These are phyloP conservation scores for Emmonsiellopsis sp. DNA, from an alignment of 2,329 filamentous ascomycete genomes.

Conservation along the genomic window DNA sequence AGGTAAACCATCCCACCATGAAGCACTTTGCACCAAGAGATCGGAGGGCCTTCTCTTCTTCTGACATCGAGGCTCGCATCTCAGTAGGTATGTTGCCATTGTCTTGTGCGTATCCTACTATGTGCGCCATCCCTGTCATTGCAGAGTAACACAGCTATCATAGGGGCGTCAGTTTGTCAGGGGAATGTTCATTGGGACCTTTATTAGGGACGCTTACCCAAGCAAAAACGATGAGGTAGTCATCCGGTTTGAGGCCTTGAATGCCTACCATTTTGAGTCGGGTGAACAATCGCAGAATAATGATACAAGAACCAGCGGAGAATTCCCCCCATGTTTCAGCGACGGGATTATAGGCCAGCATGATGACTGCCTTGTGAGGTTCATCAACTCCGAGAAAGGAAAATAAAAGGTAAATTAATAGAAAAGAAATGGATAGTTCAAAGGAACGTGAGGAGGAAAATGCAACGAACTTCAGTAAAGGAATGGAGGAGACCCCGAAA, in stretches of 20 bases:
- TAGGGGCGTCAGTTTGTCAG: neutral
- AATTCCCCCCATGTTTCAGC: slow-evolving; percentile 32
- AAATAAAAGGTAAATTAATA: neutral
- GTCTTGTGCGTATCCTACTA: slow-evolving; percentile 19
- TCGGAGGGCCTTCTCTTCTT: slow-evolving; percentile 19
- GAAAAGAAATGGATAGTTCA: neutral
- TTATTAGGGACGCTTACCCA: slow-evolving; percentile 14
- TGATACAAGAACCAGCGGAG: slow-evolving; percentile 21
- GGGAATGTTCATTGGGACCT: no score
- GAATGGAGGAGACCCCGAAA: neutral
- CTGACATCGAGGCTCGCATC: slow-evolving; percentile 21
- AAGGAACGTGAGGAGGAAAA: neutral
- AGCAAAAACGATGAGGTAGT: slow-evolving; percentile 23
- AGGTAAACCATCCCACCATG: slow-evolving; percentile 24
- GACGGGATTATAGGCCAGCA: neutral
- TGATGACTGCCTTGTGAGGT: neutral
- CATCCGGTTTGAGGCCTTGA: slow-evolving; percentile 23
- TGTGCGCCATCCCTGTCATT: slow-evolving; percentile 16
- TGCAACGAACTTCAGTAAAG: neutral
- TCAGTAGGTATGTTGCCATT: slow-evolving; percentile 23
- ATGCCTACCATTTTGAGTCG: slow-evolving; percentile 26
- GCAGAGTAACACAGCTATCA: slow-evolving; percentile 10
- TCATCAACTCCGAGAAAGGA: neutral
- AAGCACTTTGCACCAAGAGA: slow-evolving; percentile 28
- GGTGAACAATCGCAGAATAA: slow-evolving; percentile 23